Evolutionary conservation across 768 basidiomycete species (phyloP).

Genomic region (Lentinula lateritia): DNA sequence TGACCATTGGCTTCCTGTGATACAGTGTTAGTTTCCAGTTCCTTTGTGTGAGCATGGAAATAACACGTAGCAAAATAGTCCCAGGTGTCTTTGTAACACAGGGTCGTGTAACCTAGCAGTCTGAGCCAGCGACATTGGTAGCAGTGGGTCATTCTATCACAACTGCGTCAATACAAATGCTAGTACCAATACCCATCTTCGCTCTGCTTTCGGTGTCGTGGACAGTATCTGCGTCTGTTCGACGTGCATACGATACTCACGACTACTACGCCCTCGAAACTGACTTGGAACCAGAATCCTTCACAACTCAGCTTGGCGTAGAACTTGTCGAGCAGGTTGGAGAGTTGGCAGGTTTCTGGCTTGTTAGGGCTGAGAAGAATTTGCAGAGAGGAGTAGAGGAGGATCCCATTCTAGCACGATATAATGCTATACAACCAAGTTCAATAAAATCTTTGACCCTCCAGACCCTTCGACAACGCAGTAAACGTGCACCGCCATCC

Average conservation of each 20-base stretch:
- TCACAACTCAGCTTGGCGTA: constrained; percentile 58
- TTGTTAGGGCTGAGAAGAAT: constrained; percentile 61
- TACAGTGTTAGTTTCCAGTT: neutral
- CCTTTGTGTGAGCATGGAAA: neutral
- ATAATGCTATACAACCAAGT: constrained; percentile 42
- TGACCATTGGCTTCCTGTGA: neutral
- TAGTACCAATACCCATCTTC: neutral
- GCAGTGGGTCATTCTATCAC: too few species aligned
- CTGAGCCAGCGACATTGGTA: neutral
- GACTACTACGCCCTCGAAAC: constrained; percentile 83
- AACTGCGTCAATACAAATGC: neutral
- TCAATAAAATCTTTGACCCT: constrained; percentile 50
- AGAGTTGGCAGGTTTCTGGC: constrained; percentile 76
- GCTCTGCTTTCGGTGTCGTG: neutral
- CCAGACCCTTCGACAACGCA: constrained; percentile 60
- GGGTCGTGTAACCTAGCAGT: neutral
- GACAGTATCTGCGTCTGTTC: neutral
- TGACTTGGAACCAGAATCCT: constrained; percentile 33
- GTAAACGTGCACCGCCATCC: constrained; percentile 68
- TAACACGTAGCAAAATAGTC: neutral
- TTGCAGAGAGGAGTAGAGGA: constrained; percentile 22
- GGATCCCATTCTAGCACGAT: constrained; percentile 47
- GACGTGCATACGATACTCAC: constrained; percentile 45
- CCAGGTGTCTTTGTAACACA: neutral
- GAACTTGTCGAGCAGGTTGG: constrained; percentile 88